Evolutionary conservation across 2,329 filamentous ascomycete species (phyloP).

Genomic region (Monosporascus ibericus): DNA sequence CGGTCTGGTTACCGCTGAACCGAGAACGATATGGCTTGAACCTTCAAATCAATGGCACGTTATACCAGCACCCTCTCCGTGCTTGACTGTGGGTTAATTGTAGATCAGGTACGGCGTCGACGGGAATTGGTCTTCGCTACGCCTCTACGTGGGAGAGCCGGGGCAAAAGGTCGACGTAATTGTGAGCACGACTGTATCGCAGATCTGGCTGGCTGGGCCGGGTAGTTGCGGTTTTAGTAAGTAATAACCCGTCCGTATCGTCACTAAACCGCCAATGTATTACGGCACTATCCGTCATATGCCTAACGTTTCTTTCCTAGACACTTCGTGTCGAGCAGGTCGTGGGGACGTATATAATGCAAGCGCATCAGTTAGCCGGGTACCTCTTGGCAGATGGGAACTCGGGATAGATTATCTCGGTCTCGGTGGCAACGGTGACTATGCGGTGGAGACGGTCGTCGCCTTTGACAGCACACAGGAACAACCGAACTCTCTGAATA

Average conservation of each 20-base stretch:
- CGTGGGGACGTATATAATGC: slow-evolving; percentile 56
- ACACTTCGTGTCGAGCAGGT: slow-evolving; percentile 44
- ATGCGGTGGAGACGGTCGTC: slow-evolving; percentile 49
- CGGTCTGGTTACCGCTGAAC: slow-evolving; percentile 17
- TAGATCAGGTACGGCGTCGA: slow-evolving; percentile 36
- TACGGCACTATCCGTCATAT: neutral
- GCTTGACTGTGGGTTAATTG: slow-evolving; percentile 13
- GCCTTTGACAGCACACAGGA: slow-evolving; percentile 33
- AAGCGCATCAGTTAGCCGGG: slow-evolving; percentile 50
- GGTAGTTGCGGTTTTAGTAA: slow-evolving; percentile 48
- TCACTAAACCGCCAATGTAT: neutral
- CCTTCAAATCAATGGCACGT: slow-evolving; percentile 27
- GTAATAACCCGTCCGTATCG: slow-evolving; percentile 14
- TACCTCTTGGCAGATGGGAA: slow-evolving; percentile 51
- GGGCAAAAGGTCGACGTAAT: slow-evolving; percentile 48
- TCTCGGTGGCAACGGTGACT: slow-evolving; percentile 55
- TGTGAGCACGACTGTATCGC: slow-evolving; percentile 62
- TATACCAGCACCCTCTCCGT: slow-evolving; percentile 1
- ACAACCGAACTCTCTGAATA: slow-evolving; percentile 34
- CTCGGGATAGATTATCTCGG: slow-evolving; percentile 55
- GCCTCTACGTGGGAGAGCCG: slow-evolving; percentile 43
- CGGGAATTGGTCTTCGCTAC: slow-evolving; percentile 67
- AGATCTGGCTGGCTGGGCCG: slow-evolving; percentile 62
- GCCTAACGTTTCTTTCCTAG: slow-evolving; percentile 23
- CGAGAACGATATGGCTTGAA: slow-evolving; percentile 23